Evolutionary conservation across 768 basidiomycete genomes (phyloP).

Genomic region (Pulveroboletus sp.): DNA sequence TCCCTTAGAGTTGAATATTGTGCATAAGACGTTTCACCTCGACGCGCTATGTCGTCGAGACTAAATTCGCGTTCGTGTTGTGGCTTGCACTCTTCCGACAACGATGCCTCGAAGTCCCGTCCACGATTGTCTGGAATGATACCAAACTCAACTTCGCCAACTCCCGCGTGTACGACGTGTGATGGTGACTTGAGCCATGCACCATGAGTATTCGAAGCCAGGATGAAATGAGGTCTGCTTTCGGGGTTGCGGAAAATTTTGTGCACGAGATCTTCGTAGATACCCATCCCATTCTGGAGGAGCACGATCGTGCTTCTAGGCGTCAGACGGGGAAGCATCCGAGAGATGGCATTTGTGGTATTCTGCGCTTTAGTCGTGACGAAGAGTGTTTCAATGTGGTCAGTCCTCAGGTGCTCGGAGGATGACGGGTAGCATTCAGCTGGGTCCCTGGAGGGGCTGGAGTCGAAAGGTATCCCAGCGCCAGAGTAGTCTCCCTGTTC

Average conservation of each 20-base stretch:
- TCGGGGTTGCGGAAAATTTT: conserved; percentile 67
- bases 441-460: conserved; percentile 9
- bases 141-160: conserved; percentile 72
- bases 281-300: conserved; percentile 92
- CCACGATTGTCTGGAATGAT: conserved; percentile 65
- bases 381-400: conserved; percentile 69
- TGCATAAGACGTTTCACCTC: conserved; percentile 30
- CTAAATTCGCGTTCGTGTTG: conserved; percentile 38
- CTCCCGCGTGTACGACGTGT: conserved; percentile 64
- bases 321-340: conserved; percentile 59
- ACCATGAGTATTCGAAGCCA: conserved; percentile 80
- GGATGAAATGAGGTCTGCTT: conserved; percentile 78
- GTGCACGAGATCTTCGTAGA: conserved; percentile 72
- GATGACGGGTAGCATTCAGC: conserved; percentile 14
- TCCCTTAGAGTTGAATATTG: conserved; percentile 60
- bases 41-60: conserved; percentile 49
- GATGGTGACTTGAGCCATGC: conserved; percentile 50
- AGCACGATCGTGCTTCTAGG: conserved; percentile 78
- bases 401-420: conserved; percentile 14
- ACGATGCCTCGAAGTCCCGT: conserved; percentile 59
- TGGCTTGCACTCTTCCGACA: conserved; percentile 33
- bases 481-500: conserved; percentile 23
- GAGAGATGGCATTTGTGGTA: conserved; percentile 52
- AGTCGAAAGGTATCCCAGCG: conserved; percentile 16
- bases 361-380: conserved; percentile 76